Conservation (phyloP, 371 early-diverging fungal species). For the Cokeromyces recurvatus region DNA sequence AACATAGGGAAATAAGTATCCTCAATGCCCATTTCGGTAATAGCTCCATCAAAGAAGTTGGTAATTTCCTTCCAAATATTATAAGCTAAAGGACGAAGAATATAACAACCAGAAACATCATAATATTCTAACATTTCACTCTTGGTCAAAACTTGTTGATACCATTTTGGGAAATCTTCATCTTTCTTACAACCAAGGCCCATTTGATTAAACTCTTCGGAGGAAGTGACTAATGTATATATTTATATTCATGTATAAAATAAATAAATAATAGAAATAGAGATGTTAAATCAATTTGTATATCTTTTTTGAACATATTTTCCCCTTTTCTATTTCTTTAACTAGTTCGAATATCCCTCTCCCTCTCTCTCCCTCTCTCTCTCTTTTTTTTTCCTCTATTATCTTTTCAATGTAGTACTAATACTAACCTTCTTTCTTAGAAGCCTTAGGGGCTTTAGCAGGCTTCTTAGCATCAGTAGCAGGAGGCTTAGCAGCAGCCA, state of each 20-base stretch:
- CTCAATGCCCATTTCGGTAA: conserved; percentile 93
- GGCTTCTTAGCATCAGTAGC: conserved; percentile 31
- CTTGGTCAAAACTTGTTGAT: conserved; percentile 89
- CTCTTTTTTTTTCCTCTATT: too few relatives aligned
- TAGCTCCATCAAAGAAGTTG: conserved; percentile 88
- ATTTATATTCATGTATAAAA: too few relatives aligned
- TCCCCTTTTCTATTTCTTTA: too few relatives aligned
- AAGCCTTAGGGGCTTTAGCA: conserved; percentile 19
- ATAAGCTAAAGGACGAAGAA: conserved; percentile 97
- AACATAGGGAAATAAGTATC: conserved; percentile 99
- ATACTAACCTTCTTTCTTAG: conserved; percentile 38
- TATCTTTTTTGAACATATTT: too few relatives aligned
- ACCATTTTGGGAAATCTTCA: conserved; percentile 93
- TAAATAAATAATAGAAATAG: too few relatives aligned
- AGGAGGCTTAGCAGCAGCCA: conserved; percentile 39
- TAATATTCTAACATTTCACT: conserved; percentile 99
- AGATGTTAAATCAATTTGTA: too few relatives aligned
- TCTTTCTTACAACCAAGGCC: conserved; percentile 93
- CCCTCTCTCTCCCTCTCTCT: too few relatives aligned
- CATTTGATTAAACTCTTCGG: conserved; percentile 64
- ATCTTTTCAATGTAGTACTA: too few relatives aligned
- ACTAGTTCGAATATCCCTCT: too few relatives aligned
- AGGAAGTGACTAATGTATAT: conserved; percentile 19
- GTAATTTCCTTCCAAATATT: conserved; percentile 98
- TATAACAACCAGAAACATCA: conserved; percentile 99